Conservation (phyloP, 2,329 filamentous ascomycete genomes). For the Whalleya microplaca region DNA sequence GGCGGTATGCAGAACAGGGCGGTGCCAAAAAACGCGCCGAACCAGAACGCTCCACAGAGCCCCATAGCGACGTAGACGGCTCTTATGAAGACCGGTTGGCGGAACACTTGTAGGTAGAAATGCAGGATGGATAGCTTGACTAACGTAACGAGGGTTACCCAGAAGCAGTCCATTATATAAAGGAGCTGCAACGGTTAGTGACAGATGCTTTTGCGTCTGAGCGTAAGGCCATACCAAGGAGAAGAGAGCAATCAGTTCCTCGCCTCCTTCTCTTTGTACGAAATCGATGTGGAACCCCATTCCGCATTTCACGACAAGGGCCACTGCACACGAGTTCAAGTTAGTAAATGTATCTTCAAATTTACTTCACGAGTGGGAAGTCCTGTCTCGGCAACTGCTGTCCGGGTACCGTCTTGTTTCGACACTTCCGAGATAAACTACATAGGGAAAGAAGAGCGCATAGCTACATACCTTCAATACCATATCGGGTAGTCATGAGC, state of each 20-base stretch:
- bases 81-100: constrained; percentile 3
- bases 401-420: too few species aligned
- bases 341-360: too few species aligned
- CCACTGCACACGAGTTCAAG: not conserved
- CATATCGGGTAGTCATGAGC: constrained; percentile 17
- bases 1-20: constrained; percentile 16
- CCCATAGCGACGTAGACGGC: constrained; percentile 4
- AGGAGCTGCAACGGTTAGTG: constrained; percentile 5
- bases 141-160: constrained; percentile 8
- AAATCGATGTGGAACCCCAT: constrained; percentile 16
- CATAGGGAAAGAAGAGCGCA: too few species aligned
- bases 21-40: constrained; percentile 10
- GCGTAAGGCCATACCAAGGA: not conserved
- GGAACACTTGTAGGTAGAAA: constrained; percentile 19
- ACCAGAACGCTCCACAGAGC: constrained; percentile 8
- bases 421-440: too few species aligned
- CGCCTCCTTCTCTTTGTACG: constrained; percentile 8
- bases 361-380: too few species aligned
- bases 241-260: constrained; percentile 6
- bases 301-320: constrained; percentile 16
- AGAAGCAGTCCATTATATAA: constrained; percentile 14
- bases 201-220: too few species aligned
- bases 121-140: constrained; percentile 25
- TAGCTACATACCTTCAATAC: constrained; percentile 2
- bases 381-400: too few species aligned